A percentile compares a stretch with the other conserved stretches of the same genome.
phyloP scores from a whole-genome alignment of 352 stramenopile species.

The Phytophthora crassamura region DNA sequence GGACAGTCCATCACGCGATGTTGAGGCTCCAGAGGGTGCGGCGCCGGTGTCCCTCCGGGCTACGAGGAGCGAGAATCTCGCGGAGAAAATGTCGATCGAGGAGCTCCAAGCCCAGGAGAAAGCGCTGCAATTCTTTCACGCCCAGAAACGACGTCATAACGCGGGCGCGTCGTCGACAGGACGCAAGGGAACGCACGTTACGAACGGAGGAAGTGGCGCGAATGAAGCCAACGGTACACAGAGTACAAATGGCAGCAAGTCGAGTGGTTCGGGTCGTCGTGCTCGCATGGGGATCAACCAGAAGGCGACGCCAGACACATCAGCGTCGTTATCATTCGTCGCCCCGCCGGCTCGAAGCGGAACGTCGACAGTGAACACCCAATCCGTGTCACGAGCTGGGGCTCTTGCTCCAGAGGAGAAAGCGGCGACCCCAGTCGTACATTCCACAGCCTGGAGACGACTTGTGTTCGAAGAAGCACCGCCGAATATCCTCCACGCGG shows the following conservation, averaged over 20 bases:
- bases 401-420: constrained; percentile 14
- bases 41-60: constrained; percentile 1
- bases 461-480: constrained; percentile 42
- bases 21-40: constrained; percentile 1
- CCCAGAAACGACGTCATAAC: constrained; percentile 39
- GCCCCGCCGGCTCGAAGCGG: constrained; percentile 32
- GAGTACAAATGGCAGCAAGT: constrained; percentile 9
- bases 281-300: constrained; percentile 33
- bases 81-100: constrained; percentile 51
- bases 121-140: constrained; percentile 43
- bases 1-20: neutral
- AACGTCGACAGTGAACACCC: constrained; percentile 18
- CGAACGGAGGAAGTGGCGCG: neutral
- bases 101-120: constrained; percentile 64
- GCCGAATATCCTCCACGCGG: constrained; percentile 37
- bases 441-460: constrained; percentile 48
- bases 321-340: constrained; percentile 22
- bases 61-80: constrained; percentile 28
- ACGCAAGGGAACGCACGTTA: constrained; percentile 11
- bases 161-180: constrained; percentile 8
- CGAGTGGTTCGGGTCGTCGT: constrained; percentile 19
- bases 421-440: constrained; percentile 30
- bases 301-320: neutral
- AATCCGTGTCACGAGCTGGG: constrained; percentile 12
- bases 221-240: constrained; percentile 5